These are phyloP conservation scores for Ceratonia siliqua DNA, from an alignment of 306 rosid species.

Conservation along the genomic window DNA sequence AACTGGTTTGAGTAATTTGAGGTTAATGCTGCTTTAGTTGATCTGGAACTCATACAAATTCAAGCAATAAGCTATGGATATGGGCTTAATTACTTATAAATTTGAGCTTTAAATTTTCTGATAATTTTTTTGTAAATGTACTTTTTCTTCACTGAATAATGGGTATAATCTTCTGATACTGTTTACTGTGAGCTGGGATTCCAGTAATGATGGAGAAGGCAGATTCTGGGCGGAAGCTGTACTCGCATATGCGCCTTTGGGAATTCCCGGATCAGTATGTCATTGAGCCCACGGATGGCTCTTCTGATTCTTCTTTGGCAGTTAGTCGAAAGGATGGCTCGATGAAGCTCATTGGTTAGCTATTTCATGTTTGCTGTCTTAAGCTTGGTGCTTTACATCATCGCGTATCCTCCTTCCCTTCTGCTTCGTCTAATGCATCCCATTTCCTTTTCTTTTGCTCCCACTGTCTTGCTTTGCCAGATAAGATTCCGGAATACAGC, in stretches of 20 bases:
- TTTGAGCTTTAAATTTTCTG: constrained; percentile 16
- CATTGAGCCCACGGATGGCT: constrained; percentile 92
- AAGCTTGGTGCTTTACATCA: constrained; percentile 7
- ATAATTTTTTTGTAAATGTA: background rate
- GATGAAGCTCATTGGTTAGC: constrained; percentile 77
- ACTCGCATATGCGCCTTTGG: constrained; percentile 89
- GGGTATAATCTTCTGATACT: background rate
- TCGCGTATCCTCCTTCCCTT: background rate
- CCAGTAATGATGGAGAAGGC: constrained; percentile 82
- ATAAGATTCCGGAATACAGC: constrained; percentile 74
- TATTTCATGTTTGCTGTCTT: background rate
- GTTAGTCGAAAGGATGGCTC: constrained; percentile 79
- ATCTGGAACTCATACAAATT: background rate
- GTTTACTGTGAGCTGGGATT: constrained; percentile 39
- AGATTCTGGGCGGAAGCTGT: constrained; percentile 81
- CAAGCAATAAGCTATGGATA: background rate
- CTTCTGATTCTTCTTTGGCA: constrained; percentile 74
- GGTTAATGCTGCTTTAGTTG: background rate
- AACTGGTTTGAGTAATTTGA: constrained; percentile 5
- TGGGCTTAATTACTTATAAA: background rate
- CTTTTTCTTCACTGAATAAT: constrained; percentile 12
- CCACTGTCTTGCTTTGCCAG: constrained; percentile 45
- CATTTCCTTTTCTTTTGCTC: background rate
- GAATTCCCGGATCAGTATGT: constrained; percentile 89
- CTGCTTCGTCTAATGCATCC: background rate